phyloP scores from a whole-genome alignment of 108 stramenopile genomes.

The Fragilariopsis cylindrus region DNA sequence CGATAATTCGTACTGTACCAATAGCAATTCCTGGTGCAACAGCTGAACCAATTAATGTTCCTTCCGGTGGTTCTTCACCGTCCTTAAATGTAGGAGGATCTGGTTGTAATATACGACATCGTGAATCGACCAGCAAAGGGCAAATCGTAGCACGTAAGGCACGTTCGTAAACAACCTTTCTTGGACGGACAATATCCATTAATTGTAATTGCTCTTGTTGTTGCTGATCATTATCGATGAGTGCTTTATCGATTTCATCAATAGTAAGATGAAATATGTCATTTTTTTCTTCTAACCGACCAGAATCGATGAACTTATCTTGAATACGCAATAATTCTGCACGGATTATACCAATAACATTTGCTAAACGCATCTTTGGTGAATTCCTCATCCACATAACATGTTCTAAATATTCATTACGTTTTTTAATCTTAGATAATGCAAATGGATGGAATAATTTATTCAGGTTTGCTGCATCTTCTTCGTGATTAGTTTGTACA shows the following conservation, averaged over 20 bases:
- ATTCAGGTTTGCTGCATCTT: background rate
- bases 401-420: background rate
- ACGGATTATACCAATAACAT: background rate
- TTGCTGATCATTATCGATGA: background rate
- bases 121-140: slow-evolving; percentile 1
- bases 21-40: background rate
- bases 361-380: background rate
- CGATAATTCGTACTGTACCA: background rate
- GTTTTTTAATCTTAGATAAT: background rate
- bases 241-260: background rate
- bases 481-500: background rate
- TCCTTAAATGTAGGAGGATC: background rate
- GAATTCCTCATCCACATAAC: background rate
- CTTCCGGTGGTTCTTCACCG: background rate
- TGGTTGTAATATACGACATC: slow-evolving; percentile 2
- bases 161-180: background rate
- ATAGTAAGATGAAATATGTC: background rate
- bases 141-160: background rate
- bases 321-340: background rate
- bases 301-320: background rate
- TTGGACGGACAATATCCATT: background rate
- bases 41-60: background rate
- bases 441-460: background rate
- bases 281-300: background rate
- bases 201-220: background rate